Evolutionary conservation across 2,329 filamentous ascomycete species (phyloP).

Genomic region (Magnaporthiopsis rhizophila): DNA sequence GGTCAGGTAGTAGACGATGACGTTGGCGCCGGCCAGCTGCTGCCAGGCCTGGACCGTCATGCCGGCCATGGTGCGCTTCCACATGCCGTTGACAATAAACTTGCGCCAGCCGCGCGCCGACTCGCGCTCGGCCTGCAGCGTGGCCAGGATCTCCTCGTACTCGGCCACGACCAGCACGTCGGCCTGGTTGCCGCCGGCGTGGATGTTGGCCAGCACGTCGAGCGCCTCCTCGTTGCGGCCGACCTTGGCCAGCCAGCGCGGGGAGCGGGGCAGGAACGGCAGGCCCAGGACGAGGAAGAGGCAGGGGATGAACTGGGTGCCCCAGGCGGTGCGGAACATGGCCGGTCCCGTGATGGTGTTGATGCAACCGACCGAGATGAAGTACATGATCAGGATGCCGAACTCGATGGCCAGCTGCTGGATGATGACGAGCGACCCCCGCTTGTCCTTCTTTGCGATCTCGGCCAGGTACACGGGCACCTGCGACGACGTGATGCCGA

Average conservation of each 20-base stretch:
- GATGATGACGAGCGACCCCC: constrained; percentile 60
- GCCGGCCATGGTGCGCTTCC: constrained; percentile 47
- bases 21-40: constrained; percentile 43
- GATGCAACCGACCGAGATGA: constrained; percentile 53
- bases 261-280: constrained; percentile 17
- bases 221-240: constrained; percentile 13
- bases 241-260: constrained; percentile 9
- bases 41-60: constrained; percentile 51
- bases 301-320: constrained; percentile 53
- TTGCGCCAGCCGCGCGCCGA: constrained; percentile 27
- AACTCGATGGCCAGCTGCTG: constrained; percentile 72
- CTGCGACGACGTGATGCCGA: constrained; percentile 60
- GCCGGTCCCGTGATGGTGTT: constrained; percentile 49
- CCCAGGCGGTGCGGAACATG: constrained; percentile 59
- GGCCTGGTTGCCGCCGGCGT: constrained; percentile 44
- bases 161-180: constrained; percentile 50
- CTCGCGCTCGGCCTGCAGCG: constrained; percentile 28
- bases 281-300: constrained; percentile 49
- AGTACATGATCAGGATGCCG: constrained; percentile 63
- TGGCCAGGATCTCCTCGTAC: constrained; percentile 41
- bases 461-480: constrained; percentile 63
- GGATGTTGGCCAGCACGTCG: constrained; percentile 46
- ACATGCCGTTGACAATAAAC: constrained; percentile 43
- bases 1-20: constrained; percentile 51
- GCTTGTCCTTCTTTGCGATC: constrained; percentile 46